Percentiles rank a stretch among this genome's conserved stretches.
These are phyloP conservation scores for Aspergillus neoniger DNA, from an alignment of 2,329 filamentous ascomycete genomes.

Conservation along the genomic window DNA sequence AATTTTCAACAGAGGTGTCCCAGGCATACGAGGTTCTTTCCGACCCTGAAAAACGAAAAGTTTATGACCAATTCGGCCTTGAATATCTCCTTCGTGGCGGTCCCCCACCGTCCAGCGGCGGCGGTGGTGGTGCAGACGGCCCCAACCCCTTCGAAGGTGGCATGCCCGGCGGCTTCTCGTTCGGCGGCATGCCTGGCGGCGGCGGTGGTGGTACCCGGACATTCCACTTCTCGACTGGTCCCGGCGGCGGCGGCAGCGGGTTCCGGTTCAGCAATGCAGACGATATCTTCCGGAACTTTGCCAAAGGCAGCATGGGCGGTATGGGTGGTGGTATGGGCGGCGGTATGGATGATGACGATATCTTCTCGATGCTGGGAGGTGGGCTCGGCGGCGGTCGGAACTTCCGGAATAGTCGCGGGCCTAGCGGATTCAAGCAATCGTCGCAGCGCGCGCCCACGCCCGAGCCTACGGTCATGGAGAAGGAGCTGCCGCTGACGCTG, in stretches of 20 bases:
- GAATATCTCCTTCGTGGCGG: constrained; percentile 88
- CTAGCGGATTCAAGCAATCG: constrained; percentile 31
- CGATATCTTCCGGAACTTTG: constrained; percentile 81
- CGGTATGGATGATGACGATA: constrained; percentile 55
- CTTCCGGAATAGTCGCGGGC: constrained; percentile 31
- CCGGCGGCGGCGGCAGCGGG: constrained; percentile 62
- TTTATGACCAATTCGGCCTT: constrained; percentile 91
- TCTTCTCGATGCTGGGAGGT: constrained; percentile 55
- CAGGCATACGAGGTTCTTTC: constrained; percentile 98
- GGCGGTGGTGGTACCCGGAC: constrained; percentile 43
- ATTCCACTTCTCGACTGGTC: constrained; percentile 50
- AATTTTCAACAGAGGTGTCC: constrained; percentile 66
- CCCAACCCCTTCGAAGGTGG: constrained; percentile 63
- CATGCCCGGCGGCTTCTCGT: constrained; percentile 56
- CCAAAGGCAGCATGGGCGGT: constrained; percentile 59
- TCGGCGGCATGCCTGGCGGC: constrained; percentile 55
- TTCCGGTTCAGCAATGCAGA: constrained; percentile 84
- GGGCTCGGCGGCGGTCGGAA: constrained; percentile 49
- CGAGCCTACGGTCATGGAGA: constrained; percentile 89
- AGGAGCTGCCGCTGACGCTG: constrained; percentile 74
- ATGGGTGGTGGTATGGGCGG: constrained; percentile 51
- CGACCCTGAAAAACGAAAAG: constrained; percentile 93
- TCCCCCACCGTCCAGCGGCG: constrained; percentile 61
- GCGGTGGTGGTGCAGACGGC: constrained; percentile 56
- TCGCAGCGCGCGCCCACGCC: constrained; percentile 58